A percentile compares a stretch with the other conserved stretches of the same genome.
phyloP scores from a whole-genome alignment of 768 basidiomycete species.

The Panus rudis region DNA sequence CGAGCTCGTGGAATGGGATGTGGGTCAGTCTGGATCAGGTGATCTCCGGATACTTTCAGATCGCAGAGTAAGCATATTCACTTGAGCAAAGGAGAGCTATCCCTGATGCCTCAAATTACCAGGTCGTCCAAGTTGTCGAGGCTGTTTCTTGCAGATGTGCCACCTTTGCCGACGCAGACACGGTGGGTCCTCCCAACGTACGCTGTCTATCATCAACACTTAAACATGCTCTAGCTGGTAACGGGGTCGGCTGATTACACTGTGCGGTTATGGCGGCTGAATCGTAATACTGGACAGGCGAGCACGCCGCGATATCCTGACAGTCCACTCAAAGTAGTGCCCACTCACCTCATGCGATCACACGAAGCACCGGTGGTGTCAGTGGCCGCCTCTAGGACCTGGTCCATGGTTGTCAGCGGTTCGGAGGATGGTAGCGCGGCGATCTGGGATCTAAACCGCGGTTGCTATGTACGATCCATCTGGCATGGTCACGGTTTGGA shows the following conservation, averaged over 20 bases:
- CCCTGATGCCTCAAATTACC: background rate
- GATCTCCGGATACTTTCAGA: constrained; percentile 61
- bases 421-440: constrained; percentile 82
- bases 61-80: constrained; percentile 38
- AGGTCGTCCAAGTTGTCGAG: constrained; percentile 77
- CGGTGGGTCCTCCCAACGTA: constrained; percentile 11
- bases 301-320: constrained; percentile 21
- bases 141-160: constrained; percentile 67
- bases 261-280: constrained; percentile 76
- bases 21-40: constrained; percentile 30
- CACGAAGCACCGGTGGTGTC: constrained; percentile 65
- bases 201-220: background rate
- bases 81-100: background rate
- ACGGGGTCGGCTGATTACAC: constrained; percentile 78
- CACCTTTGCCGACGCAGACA: constrained; percentile 64
- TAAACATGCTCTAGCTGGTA: constrained; percentile 35
- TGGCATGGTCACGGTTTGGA: constrained; percentile 45
- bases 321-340: constrained; percentile 27
- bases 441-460: constrained; percentile 85
- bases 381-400: constrained; percentile 67
- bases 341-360: constrained; percentile 74
- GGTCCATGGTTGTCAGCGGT: constrained; percentile 81
- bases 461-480: constrained; percentile 73
- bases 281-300: constrained; percentile 28
- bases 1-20: constrained; percentile 67